phyloP scores from a whole-genome alignment of 306 rosid species.

The Prunus armeniaca region DNA sequence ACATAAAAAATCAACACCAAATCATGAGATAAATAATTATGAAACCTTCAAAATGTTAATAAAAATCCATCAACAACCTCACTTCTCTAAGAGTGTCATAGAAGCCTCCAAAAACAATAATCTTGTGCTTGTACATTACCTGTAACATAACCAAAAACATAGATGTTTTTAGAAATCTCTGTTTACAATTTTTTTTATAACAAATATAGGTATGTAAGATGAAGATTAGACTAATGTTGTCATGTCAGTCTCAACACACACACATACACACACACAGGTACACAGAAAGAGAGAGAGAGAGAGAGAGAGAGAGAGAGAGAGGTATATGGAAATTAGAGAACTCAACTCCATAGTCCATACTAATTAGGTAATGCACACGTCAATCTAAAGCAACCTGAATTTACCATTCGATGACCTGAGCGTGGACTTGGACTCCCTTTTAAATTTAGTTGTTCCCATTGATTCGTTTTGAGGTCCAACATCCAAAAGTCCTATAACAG shows the following conservation, averaged over 20 bases:
- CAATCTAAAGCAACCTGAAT: conserved; percentile 23
- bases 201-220: background rate
- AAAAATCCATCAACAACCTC: conserved; percentile 65
- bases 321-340: background rate
- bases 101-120: conserved; percentile 96
- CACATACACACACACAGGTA: background rate
- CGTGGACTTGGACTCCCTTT: conserved; percentile 97
- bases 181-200: background rate
- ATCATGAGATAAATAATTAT: conserved; percentile 3
- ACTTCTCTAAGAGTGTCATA: conserved; percentile 98
- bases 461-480: conserved; percentile 91
- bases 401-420: conserved; percentile 98
- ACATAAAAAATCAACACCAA: background rate
- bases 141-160: conserved; percentile 39
- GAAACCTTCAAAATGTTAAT: conserved; percentile 12
- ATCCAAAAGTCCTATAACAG: conserved; percentile 84
- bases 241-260: background rate
- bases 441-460: conserved; percentile 91
- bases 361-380: background rate
- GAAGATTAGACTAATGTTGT: background rate
- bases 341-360: background rate
- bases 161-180: background rate
- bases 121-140: conserved; percentile 97
- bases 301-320: too few relatives aligned
- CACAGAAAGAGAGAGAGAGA: too few relatives aligned